A percentile compares a stretch with the other conserved stretches of the same genome.
phyloP scores from a whole-genome alignment of 2,329 filamentous ascomycete genomes.

The Triangularia setosa region DNA sequence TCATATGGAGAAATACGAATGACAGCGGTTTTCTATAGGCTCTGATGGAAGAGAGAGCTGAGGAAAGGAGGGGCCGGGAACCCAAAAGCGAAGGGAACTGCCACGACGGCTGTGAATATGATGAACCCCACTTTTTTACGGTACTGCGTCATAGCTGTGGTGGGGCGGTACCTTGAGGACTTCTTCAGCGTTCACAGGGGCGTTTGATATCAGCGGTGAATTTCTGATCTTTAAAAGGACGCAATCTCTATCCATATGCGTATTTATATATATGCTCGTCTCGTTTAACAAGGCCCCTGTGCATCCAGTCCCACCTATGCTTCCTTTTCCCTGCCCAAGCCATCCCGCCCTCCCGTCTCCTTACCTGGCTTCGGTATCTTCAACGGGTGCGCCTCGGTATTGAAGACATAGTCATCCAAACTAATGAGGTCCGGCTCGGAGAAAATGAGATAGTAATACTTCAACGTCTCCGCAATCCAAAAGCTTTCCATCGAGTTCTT shows the following conservation, averaged over 20 bases:
- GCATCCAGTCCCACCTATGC: not conserved
- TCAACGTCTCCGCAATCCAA: constrained; percentile 73
- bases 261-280: not conserved
- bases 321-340: not conserved
- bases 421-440: constrained; percentile 59
- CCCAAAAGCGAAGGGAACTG: not conserved
- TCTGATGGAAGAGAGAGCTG: not conserved
- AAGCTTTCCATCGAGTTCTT: constrained; percentile 53
- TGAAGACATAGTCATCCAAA: constrained; percentile 67
- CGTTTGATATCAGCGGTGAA: not conserved
- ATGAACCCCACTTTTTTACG: not conserved
- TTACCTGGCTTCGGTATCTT: constrained; percentile 23
- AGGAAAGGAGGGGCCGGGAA: not conserved
- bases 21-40: not conserved
- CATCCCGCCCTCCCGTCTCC: not conserved
- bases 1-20: not conserved
- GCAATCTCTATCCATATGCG: not conserved
- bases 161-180: not conserved
- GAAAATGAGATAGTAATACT: constrained; percentile 74
- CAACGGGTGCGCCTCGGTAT: constrained; percentile 54
- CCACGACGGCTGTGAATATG: not conserved
- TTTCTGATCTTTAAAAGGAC: not conserved
- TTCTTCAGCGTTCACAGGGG: not conserved
- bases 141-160: not conserved
- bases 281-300: not conserved